Evolutionary conservation across 371 early-diverging fungal species (phyloP).

Genomic region (Fennellomyces sp.): DNA sequence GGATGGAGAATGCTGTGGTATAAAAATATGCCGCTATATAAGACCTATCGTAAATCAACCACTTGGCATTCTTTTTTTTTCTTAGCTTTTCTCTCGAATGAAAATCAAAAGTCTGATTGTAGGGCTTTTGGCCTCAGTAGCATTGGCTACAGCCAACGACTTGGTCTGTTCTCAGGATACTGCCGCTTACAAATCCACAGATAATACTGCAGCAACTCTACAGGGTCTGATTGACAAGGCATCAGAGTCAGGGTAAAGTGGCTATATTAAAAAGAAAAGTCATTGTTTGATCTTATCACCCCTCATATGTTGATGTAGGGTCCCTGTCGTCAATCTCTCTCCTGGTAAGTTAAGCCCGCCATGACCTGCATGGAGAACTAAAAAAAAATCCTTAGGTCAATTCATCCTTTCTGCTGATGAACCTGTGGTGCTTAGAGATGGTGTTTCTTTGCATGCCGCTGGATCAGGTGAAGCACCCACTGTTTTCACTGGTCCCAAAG

Average conservation of each 20-base stretch:
- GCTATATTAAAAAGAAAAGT: not conserved
- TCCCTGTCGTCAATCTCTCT: constrained; percentile 27
- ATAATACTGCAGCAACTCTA: constrained; percentile 1
- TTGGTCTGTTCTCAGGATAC: not conserved
- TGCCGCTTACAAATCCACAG: constrained; percentile 1
- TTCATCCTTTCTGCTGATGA: constrained; percentile 16
- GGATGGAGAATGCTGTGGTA: too few species aligned
- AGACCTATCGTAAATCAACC: too few species aligned
- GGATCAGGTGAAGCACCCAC: constrained; percentile 12
- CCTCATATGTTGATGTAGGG: constrained; percentile 11
- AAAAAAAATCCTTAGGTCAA: constrained; percentile 9
- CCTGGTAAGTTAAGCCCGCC: constrained; percentile 22
- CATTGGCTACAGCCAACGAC: not conserved
- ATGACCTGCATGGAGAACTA: too few species aligned
- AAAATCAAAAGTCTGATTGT: not conserved
- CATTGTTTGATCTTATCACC: not conserved
- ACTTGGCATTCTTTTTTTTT: not conserved
- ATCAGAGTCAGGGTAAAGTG: constrained; percentile 19
- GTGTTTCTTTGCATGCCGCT: constrained; percentile 18
- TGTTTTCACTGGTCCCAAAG: constrained; percentile 3
- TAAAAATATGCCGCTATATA: too few species aligned
- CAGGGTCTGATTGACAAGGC: constrained; percentile 40
- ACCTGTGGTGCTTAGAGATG: constrained; percentile 11
- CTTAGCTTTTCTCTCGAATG: not conserved
- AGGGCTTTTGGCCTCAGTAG: not conserved